These are phyloP conservation scores for Microbotryum silenes-acaulis DNA, from an alignment of 1,284 basidiomycete genomes.

Conservation along the genomic window DNA sequence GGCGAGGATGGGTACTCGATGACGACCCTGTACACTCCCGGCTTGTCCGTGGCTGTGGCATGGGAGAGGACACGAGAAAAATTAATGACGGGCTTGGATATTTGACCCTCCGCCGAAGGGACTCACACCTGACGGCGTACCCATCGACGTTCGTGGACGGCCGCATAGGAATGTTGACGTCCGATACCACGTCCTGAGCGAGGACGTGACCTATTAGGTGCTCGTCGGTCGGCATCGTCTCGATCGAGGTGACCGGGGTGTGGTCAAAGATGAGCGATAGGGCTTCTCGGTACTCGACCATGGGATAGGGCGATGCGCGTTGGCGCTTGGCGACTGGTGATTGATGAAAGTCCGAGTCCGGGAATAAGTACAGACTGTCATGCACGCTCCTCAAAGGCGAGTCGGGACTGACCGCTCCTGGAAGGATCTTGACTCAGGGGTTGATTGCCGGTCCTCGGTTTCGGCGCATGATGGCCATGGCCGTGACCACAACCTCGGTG, in stretches of 20 bases:
- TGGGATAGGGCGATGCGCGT: conserved; percentile 65
- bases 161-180: conserved; percentile 45
- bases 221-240: conserved; percentile 47
- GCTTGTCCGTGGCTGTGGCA: conserved; percentile 22
- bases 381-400: conserved; percentile 16
- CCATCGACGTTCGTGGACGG: conserved; percentile 78
- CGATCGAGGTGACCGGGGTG: conserved; percentile 45
- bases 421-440: conserved; percentile 61
- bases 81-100: neutral
- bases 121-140: conserved; percentile 65
- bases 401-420: conserved; percentile 49
- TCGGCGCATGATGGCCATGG: conserved; percentile 29
- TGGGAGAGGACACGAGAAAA: neutral
- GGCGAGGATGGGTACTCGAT: conserved; percentile 44
- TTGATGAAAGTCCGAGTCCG: neutral
- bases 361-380: neutral
- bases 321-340: conserved; percentile 55
- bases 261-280: conserved; percentile 52
- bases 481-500: conserved; percentile 43
- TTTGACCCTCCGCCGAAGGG: neutral
- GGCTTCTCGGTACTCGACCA: conserved; percentile 61
- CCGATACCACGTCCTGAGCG: conserved; percentile 63
- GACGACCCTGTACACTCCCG: conserved; percentile 62
- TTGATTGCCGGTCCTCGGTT: conserved; percentile 43
- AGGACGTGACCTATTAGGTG: conserved; percentile 59